Conservation (phyloP, 2,329 filamentous ascomycete genomes). For the Nannizzia gypsea region DNA sequence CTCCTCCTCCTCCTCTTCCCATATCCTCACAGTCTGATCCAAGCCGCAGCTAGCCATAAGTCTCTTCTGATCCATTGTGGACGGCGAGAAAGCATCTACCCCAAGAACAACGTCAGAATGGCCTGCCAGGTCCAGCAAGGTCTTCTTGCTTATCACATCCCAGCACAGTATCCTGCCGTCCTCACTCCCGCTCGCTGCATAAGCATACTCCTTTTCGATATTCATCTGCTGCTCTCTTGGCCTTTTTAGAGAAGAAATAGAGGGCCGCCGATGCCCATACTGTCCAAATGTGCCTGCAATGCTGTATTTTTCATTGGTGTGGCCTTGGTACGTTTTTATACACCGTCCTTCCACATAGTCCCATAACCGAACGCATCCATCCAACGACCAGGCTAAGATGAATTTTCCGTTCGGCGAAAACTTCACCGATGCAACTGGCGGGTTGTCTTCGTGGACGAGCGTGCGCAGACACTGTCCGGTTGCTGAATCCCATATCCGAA, state of each 20-base stretch:
- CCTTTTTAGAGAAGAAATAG: constrained; percentile 8
- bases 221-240: constrained; percentile 2
- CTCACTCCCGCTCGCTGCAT: constrained; percentile 74
- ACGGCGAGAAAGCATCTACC: constrained; percentile 41
- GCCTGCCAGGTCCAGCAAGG: constrained; percentile 55
- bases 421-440: constrained; percentile 73
- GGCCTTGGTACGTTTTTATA: constrained; percentile 95
- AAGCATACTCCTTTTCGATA: constrained; percentile 36
- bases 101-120: constrained; percentile 49
- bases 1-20: constrained; percentile 40
- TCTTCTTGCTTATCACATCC: constrained; percentile 77
- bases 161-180: constrained; percentile 72
- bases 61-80: constrained; percentile 37
- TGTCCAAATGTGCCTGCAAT: constrained; percentile 74
- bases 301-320: constrained; percentile 71
- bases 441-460: constrained; percentile 91
- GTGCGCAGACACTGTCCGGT: constrained; percentile 93
- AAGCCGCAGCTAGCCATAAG: constrained; percentile 51
- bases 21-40: constrained; percentile 51
- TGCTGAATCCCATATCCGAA: constrained; percentile 89
- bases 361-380: constrained; percentile 84
- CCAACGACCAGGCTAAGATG: constrained; percentile 81
- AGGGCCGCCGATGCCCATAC: constrained; percentile 31
- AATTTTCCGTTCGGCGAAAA: constrained; percentile 93
- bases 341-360: constrained; percentile 85